Evolutionary conservation across 768 basidiomycete genomes (phyloP).

Genomic region (Crucibulum laeve): DNA sequence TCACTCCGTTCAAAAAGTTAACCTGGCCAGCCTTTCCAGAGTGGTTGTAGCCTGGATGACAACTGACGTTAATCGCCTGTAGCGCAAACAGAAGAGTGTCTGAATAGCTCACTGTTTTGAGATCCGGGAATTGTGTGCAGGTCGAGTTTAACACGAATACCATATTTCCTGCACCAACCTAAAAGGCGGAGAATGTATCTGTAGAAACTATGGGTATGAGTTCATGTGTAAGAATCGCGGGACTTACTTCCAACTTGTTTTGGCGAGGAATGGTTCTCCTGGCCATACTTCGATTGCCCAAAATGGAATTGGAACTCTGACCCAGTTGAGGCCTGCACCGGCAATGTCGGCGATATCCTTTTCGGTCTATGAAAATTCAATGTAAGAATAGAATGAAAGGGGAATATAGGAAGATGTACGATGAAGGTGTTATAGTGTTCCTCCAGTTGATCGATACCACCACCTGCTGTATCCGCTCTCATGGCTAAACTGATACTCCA

Average conservation of each 20-base stretch:
- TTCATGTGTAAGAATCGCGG: neutral
- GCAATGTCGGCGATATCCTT: slow-evolving; percentile 89
- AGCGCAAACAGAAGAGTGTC: neutral
- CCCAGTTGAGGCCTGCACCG: slow-evolving; percentile 84
- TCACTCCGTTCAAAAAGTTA: slow-evolving; percentile 69
- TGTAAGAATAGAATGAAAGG: neutral
- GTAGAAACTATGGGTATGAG: neutral
- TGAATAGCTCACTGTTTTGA: slow-evolving; percentile 51
- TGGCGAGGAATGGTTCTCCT: slow-evolving; percentile 77
- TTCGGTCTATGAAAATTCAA: slow-evolving; percentile 57
- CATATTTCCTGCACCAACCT: slow-evolving; percentile 82
- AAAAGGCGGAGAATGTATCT: slow-evolving; percentile 76
- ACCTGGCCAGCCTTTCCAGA: slow-evolving; percentile 56
- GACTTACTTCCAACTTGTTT: slow-evolving; percentile 69
- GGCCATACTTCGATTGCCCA: slow-evolving; percentile 75
- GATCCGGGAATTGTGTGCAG: slow-evolving; percentile 77
- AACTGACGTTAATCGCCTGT: slow-evolving; percentile 1
- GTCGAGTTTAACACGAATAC: slow-evolving; percentile 76
- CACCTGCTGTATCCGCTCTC: slow-evolving; percentile 42
- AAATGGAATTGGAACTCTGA: slow-evolving; percentile 78
- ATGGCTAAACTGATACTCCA: slow-evolving; percentile 69
- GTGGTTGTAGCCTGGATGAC: slow-evolving; percentile 49
- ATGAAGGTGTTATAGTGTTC: slow-evolving; percentile 85
- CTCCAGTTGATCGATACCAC: slow-evolving; percentile 59
- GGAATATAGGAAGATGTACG: slow-evolving; percentile 35